phyloP scores from a whole-genome alignment of 306 rosid species.

The Amphicarpaea edgeworthii region DNA sequence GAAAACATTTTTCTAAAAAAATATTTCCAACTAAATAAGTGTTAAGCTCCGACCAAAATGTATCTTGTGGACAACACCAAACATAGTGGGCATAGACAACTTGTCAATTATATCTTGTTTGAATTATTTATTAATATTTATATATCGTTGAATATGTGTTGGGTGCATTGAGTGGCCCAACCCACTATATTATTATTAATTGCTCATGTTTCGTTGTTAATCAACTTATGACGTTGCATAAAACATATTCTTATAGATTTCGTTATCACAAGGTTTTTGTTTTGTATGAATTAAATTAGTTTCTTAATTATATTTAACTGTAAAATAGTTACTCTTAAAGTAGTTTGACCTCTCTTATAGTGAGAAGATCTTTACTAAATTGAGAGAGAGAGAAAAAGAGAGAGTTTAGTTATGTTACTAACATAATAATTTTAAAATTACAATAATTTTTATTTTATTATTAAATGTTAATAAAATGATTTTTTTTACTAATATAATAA shows the following conservation, averaged over 20 bases:
- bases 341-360: no score
- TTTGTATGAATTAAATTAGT: neutral
- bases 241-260: neutral
- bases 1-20: no score
- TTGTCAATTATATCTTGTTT: neutral
- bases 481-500: no score
- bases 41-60: neutral
- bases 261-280: neutral
- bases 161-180: neutral
- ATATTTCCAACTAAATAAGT: neutral
- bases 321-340: no score
- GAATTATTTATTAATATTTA: neutral
- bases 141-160: neutral
- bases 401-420: no score
- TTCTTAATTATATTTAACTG: no score
- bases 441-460: no score
- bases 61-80: neutral
- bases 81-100: constrained; percentile 1
- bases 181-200: neutral
- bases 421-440: no score
- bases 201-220: neutral
- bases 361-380: neutral
- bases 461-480: no score
- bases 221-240: neutral
- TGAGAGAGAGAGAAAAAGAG: no score